Evolutionary conservation across 2,329 filamentous ascomycete species (phyloP), one percentile per base, ranked within the genome.

Genomic region (Pseudogymnoascus sp.): DNA sequence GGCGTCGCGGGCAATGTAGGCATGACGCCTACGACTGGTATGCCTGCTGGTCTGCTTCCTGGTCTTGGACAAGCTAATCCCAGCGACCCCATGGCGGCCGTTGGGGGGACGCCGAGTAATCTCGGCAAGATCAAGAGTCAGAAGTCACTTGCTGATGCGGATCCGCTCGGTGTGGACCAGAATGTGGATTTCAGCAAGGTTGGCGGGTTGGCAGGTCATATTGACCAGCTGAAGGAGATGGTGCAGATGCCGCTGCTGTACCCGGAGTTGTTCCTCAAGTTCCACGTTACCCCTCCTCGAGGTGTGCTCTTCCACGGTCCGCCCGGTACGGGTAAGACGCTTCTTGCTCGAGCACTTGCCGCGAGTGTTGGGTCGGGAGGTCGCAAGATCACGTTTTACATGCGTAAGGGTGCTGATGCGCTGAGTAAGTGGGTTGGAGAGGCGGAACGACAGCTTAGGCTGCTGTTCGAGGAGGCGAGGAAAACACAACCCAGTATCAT

Each of bases 361-460:
- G 95, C 94, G 61, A 95, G 90, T 64, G 88, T 96, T 63, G 92
- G 91, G 65, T 86, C 89, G 11, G 89, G 93, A 58, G 93, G 93
- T 20, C 87, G 88, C 67, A 97, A 97, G 73, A 94, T 99, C 65
- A 97, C 92, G 0, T 99, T 99, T 69, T 99, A 97, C 75, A 99
- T 99, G 94, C 88, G 94, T 63, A 99, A 99, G 75, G 95, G 94
- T 72, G 95, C 94, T 22, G 94, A 99, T 81, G 92, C 92, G 14
- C 79, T 99, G 64, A 97, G 92, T 75, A 99, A 99, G 76, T 99
- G 94, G 94, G 94, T 99, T 59, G 94, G 94, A 71, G 94, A 99
- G 75, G 94, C 95, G 8, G 94, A 99, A 76, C 88, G 93, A 75
- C 94, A 99, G 72, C 83, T 99, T 60, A 87, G 94, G 50, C 78